A percentile compares a stretch with the other conserved stretches of the same genome.
Conservation (phyloP, 2,329 filamentous ascomycete species). For the Penicillium concentricum region DNA sequence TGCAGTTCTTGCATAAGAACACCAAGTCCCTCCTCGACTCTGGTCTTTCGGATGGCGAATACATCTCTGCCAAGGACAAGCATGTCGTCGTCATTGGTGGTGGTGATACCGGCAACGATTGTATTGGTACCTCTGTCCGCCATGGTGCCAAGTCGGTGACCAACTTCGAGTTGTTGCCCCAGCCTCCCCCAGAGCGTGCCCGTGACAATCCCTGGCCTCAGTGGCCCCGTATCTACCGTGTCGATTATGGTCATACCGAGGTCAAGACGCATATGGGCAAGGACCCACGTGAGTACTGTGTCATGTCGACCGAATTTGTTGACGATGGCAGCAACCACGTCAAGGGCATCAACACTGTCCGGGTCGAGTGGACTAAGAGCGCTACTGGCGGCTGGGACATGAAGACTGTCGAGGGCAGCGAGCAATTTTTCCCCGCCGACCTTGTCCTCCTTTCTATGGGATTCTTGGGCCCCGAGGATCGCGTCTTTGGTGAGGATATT, state of each 20-base stretch:
- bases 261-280: slow-evolving; percentile 95
- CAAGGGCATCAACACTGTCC: slow-evolving; percentile 92
- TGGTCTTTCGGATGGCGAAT: slow-evolving; percentile 74
- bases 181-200: slow-evolving; percentile 86
- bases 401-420: slow-evolving; percentile 91
- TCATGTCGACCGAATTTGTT: slow-evolving; percentile 97
- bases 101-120: slow-evolving; percentile 97
- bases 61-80: slow-evolving; percentile 95
- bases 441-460: slow-evolving; percentile 95
- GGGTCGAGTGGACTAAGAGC: slow-evolving; percentile 94
- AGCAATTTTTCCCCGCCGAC: slow-evolving; percentile 95
- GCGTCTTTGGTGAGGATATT: slow-evolving; percentile 80
- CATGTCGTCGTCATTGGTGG: slow-evolving; percentile 95
- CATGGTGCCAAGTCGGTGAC: slow-evolving; percentile 93
- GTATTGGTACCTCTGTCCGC: slow-evolving; percentile 92
- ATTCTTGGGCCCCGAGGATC: slow-evolving; percentile 90
- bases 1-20: slow-evolving; percentile 97
- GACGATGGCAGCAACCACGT: slow-evolving; percentile 83
- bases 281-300: slow-evolving; percentile 94
- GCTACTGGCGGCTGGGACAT: slow-evolving; percentile 93
- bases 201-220: slow-evolving; percentile 97
- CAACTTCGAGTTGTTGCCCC: slow-evolving; percentile 94
- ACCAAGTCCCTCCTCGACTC: slow-evolving; percentile 97
- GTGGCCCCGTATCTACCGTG: slow-evolving; percentile 95
- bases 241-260: slow-evolving; percentile 96